Evolutionary conservation across 2,329 filamentous ascomycete genomes (phyloP).

Genomic region (Aspergillus neotritici): DNA sequence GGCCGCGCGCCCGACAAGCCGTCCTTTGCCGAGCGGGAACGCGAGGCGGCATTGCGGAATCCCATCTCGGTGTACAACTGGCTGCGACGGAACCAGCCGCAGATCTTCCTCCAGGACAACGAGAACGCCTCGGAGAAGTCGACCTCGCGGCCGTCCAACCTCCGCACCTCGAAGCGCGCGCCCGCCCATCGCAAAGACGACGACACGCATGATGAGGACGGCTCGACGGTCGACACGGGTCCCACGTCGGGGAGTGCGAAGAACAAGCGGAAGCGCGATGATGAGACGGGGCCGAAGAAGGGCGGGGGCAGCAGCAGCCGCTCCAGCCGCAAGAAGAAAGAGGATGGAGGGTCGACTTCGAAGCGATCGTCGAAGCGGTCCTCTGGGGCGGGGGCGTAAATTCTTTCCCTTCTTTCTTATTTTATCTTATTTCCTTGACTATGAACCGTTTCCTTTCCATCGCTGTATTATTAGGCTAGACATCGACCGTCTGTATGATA

Average conservation of each 20-base stretch:
- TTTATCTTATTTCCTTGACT: constrained; percentile 9
- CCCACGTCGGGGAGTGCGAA: constrained; percentile 29
- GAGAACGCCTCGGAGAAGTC: constrained; percentile 46
- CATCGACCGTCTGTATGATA: background rate
- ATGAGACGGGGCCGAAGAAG: constrained; percentile 41
- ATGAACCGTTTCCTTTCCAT: background rate
- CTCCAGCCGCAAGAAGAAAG: constrained; percentile 36
- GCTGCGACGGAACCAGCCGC: constrained; percentile 77
- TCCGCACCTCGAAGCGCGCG: constrained; percentile 39
- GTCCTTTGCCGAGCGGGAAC: constrained; percentile 48
- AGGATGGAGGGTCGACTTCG: constrained; percentile 30
- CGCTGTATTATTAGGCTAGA: background rate
- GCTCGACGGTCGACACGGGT: constrained; percentile 34
- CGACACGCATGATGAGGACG: constrained; percentile 41
- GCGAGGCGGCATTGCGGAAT: constrained; percentile 61
- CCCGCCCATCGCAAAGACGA: constrained; percentile 37
- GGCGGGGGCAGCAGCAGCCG: constrained; percentile 43
- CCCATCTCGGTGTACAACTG: constrained; percentile 93
- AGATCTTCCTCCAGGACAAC: constrained; percentile 76
- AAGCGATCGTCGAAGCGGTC: constrained; percentile 31
- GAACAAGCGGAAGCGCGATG: constrained; percentile 45
- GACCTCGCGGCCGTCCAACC: constrained; percentile 33
- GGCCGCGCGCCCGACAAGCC: constrained; percentile 32
- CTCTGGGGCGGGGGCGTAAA: constrained; percentile 21
- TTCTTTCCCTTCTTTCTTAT: background rate